Percentiles rank a stretch among this genome's conserved stretches.
Evolutionary conservation across 1,139 yeast species (phyloP).

Genomic region (Debaryomyces udenii): DNA sequence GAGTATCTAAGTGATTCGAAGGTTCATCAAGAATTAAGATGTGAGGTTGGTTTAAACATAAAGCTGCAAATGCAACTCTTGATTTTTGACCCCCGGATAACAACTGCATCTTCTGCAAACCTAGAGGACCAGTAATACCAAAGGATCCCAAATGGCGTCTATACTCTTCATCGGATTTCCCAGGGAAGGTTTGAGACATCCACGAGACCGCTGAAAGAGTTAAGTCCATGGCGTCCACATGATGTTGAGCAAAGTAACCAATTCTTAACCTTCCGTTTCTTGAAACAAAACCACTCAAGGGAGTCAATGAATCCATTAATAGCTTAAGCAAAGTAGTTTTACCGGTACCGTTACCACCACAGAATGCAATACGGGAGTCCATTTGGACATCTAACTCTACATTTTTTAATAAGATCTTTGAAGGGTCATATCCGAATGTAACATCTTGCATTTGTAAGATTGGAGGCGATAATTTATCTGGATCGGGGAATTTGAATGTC

Average conservation of each 20-base stretch:
- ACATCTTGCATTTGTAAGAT: conserved; percentile 87
- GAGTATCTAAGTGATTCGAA: conserved; percentile 96
- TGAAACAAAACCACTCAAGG: conserved; percentile 73
- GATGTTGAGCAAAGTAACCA: conserved; percentile 99
- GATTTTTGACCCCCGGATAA: conserved; percentile 98
- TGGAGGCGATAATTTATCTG: conserved; percentile 92
- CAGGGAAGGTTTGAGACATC: conserved; percentile 91
- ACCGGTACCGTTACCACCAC: conserved; percentile 99
- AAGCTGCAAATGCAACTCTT: conserved; percentile 95
- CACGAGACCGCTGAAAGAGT: conserved; percentile 87
- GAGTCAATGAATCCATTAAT: conserved; percentile 74
- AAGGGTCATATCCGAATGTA: conserved; percentile 77
- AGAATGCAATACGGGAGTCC: conserved; percentile 93
- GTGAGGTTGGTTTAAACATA: conserved; percentile 91
- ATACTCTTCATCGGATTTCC: conserved; percentile 94
- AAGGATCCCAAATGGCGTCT: conserved; percentile 96
- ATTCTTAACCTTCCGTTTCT: conserved; percentile 86
- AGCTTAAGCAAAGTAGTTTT: conserved; percentile 90
- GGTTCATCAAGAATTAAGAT: conserved; percentile 95
- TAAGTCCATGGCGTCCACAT: conserved; percentile 96
- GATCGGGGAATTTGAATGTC: conserved; percentile 92
- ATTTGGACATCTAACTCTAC: conserved; percentile 90
- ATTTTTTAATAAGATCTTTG: conserved; percentile 61
- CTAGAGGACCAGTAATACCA: conserved; percentile 94
- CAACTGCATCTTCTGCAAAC: conserved; percentile 86